phyloP scores from a whole-genome alignment of 177 flowering plant genomes.

The Vitis hybrid region DNA sequence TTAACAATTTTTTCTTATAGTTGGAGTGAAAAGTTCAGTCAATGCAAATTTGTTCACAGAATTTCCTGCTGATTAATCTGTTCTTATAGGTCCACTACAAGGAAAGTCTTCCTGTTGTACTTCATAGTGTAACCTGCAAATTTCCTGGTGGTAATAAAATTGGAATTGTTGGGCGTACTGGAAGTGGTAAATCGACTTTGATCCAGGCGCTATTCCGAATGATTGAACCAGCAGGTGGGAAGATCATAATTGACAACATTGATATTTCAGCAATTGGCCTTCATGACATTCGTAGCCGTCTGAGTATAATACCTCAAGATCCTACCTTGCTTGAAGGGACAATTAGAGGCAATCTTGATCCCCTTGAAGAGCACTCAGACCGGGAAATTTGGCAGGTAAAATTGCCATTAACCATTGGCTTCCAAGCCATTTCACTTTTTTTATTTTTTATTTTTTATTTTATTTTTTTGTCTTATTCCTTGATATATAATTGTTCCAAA shows the following conservation, averaged over 20 bases:
- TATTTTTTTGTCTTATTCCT: no score
- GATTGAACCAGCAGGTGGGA: constrained; percentile 83
- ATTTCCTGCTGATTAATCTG: constrained; percentile 3
- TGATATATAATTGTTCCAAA: no score
- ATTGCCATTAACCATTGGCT: background rate
- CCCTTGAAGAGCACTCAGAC: constrained; percentile 89
- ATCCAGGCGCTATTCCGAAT: constrained; percentile 88
- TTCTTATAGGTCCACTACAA: constrained; percentile 78
- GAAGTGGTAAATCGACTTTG: constrained; percentile 95
- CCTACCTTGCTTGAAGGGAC: constrained; percentile 94
- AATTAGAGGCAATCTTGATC: constrained; percentile 86
- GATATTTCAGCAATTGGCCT: constrained; percentile 88
- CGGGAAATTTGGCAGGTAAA: constrained; percentile 85
- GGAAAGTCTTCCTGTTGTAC: constrained; percentile 92
- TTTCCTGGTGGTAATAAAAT: constrained; percentile 93
- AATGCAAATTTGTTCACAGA: no score
- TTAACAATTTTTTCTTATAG: no score
- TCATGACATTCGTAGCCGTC: constrained; percentile 85
- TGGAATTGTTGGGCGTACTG: constrained; percentile 97
- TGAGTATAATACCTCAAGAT: constrained; percentile 96
- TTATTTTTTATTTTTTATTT: no score
- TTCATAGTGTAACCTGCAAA: constrained; percentile 67
- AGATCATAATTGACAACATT: constrained; percentile 77
- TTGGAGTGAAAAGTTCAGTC: no score
- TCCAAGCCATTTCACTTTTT: no score